Conservation (phyloP, 306 rosid species). For the Urtica urens region DNA sequence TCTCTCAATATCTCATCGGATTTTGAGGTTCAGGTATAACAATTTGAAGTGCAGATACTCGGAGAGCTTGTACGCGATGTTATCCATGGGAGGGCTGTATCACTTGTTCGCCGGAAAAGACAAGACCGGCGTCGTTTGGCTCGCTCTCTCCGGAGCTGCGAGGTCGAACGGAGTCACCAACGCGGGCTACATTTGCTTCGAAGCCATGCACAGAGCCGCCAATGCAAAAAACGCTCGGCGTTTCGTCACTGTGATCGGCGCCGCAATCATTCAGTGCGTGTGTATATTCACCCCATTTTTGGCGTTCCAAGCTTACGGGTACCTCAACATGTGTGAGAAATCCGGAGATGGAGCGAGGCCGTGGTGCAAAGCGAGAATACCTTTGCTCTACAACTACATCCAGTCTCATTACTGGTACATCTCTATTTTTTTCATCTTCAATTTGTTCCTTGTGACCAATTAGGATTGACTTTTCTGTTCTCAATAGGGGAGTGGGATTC, state of each 20-base stretch:
- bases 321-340: slow-evolving; percentile 57
- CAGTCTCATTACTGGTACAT: slow-evolving; percentile 87
- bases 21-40: not conserved
- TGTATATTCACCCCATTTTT: slow-evolving; percentile 62
- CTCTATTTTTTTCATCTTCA: slow-evolving; percentile 13
- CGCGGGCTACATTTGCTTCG: slow-evolving; percentile 86
- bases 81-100: slow-evolving; percentile 79
- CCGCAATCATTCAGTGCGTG: slow-evolving; percentile 51
- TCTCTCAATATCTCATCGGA: not conserved
- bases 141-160: slow-evolving; percentile 59
- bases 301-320: slow-evolving; percentile 84
- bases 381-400: slow-evolving; percentile 67
- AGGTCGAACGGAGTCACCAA: slow-evolving; percentile 87
- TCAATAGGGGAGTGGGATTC: slow-evolving; percentile 89
- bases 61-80: slow-evolving; percentile 61
- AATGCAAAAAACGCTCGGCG: too few relatives aligned
- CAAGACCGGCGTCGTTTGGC: slow-evolving; percentile 39
- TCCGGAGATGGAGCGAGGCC: slow-evolving; percentile 50
- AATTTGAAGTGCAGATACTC: slow-evolving; percentile 56
- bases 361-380: slow-evolving; percentile 89
- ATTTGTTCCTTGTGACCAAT: slow-evolving; percentile 20
- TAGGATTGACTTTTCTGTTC: not conserved
- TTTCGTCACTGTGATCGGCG: slow-evolving; percentile 22
- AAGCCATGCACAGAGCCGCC: slow-evolving; percentile 57
- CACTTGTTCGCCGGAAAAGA: slow-evolving; percentile 41